Conservation (phyloP, 306 rosid genomes). For the Vicia faba region DNA sequence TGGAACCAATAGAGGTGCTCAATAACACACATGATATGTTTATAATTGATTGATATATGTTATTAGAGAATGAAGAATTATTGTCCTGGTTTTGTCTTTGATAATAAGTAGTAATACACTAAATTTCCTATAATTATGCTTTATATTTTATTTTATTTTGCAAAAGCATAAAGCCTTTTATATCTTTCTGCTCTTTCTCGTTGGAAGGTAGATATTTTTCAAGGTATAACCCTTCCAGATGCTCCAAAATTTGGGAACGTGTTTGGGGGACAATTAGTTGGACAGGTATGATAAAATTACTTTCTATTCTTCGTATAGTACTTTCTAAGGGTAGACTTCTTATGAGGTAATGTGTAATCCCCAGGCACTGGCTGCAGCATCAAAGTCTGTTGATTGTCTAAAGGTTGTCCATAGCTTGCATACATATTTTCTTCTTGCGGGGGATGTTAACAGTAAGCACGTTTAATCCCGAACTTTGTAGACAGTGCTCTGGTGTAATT, state of each 20-base stretch:
- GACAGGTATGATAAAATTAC: conserved; percentile 67
- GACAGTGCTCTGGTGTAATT: conserved; percentile 24
- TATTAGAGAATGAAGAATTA: conserved; percentile 13
- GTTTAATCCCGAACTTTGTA: conserved; percentile 33
- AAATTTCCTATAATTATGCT: conserved; percentile 18
- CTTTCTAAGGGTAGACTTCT: conserved; percentile 29
- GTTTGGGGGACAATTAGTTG: conserved; percentile 90
- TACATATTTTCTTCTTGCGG: conserved; percentile 80
- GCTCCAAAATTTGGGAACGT: conserved; percentile 91
- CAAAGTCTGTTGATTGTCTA: conserved; percentile 88
- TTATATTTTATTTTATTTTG: not conserved
- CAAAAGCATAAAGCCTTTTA: too few relatives aligned
- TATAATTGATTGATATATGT: not conserved
- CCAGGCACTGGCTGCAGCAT: conserved; percentile 98
- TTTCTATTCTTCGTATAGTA: conserved; percentile 27
- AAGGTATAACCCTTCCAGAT: conserved; percentile 75
- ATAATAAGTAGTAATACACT: conserved; percentile 10
- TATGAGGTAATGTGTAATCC: conserved; percentile 34
- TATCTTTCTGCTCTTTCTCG: conserved; percentile 29
- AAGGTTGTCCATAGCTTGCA: conserved; percentile 92
- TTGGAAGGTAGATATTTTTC: conserved; percentile 74
- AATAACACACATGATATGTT: not conserved
- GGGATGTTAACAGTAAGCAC: conserved; percentile 83
- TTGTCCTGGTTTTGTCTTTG: conserved; percentile 33
- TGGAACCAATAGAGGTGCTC: conserved; percentile 87